Evolutionary conservation across 2,329 filamentous ascomycete genomes (phyloP).

Genomic region (Rosellinia necatrix): DNA sequence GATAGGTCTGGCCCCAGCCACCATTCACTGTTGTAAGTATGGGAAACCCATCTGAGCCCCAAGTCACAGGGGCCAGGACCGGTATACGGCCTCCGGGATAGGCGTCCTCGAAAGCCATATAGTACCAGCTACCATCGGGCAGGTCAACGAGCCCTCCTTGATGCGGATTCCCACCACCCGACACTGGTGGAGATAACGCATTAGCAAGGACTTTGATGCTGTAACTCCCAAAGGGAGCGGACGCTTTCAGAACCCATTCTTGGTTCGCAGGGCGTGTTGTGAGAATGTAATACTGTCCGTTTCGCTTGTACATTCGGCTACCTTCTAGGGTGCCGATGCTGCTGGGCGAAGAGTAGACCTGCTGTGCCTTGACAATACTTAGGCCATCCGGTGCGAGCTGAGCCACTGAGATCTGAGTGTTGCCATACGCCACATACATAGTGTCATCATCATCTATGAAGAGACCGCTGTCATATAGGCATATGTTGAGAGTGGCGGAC

Average conservation of each 20-base stretch:
- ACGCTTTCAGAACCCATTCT: constrained; percentile 55
- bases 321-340: constrained; percentile 31
- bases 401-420: constrained; percentile 53
- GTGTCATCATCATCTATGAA: constrained; percentile 62
- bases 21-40: constrained; percentile 47
- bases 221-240: constrained; percentile 58
- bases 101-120: constrained; percentile 59
- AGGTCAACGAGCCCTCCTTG: constrained; percentile 62
- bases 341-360: constrained; percentile 40
- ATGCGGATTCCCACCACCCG: constrained; percentile 52
- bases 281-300: constrained; percentile 61
- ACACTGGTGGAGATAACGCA: constrained; percentile 49
- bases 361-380: constrained; percentile 39
- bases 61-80: constrained; percentile 59
- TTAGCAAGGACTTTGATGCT: constrained; percentile 50
- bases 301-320: constrained; percentile 59
- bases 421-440: constrained; percentile 63
- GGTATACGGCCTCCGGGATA: constrained; percentile 63
- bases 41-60: constrained; percentile 58
- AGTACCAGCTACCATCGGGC: constrained; percentile 60
- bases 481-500: constrained; percentile 42
- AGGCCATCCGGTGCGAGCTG: constrained; percentile 55
- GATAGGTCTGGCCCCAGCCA: constrained; percentile 54
- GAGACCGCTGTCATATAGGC: constrained; percentile 62
- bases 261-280: constrained; percentile 50